phyloP scores from a whole-genome alignment of 345 rosid genomes.

The Reutealis trisperma region DNA sequence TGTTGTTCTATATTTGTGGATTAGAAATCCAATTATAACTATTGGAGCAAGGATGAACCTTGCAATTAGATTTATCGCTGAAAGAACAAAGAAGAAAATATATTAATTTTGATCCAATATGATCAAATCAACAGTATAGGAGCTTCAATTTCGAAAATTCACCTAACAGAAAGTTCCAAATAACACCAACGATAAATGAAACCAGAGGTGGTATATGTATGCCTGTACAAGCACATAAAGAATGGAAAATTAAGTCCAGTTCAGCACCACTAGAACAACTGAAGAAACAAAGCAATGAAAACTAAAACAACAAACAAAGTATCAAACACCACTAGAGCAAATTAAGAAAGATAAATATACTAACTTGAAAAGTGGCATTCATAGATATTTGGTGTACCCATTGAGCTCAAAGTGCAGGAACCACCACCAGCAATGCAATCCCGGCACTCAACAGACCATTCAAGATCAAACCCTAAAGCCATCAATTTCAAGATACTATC shows the following conservation, averaged over 20 bases:
- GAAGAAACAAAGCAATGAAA: not conserved
- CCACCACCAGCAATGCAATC: slow-evolving; percentile 26
- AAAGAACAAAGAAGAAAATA: not conserved
- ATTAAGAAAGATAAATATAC: not conserved
- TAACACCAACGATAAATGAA: not conserved
- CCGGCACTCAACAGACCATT: slow-evolving; percentile 45
- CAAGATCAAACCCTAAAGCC: slow-evolving; percentile 44
- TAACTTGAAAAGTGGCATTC: slow-evolving; percentile 21
- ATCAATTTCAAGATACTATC: slow-evolving; percentile 27
- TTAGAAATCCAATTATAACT: slow-evolving; percentile 23
- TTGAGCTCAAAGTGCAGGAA: slow-evolving; percentile 15
- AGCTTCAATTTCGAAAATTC: not conserved
- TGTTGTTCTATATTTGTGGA: slow-evolving; percentile 25
- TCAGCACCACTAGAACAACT: not conserved
- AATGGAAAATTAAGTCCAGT: not conserved
- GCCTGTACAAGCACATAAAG: slow-evolving; percentile 15
- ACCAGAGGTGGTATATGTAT: not conserved
- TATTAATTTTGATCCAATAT: slow-evolving; percentile 9
- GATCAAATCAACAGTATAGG: not conserved
- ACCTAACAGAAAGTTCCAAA: slow-evolving; percentile 21
- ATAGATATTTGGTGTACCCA: slow-evolving; percentile 20
- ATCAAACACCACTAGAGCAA: not conserved
- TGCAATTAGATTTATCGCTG: slow-evolving; percentile 27
- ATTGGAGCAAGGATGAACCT: slow-evolving; percentile 36
- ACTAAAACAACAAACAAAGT: not conserved